phyloP scores from a whole-genome alignment of 768 basidiomycete genomes.

The Hortiboletus campestris region DNA sequence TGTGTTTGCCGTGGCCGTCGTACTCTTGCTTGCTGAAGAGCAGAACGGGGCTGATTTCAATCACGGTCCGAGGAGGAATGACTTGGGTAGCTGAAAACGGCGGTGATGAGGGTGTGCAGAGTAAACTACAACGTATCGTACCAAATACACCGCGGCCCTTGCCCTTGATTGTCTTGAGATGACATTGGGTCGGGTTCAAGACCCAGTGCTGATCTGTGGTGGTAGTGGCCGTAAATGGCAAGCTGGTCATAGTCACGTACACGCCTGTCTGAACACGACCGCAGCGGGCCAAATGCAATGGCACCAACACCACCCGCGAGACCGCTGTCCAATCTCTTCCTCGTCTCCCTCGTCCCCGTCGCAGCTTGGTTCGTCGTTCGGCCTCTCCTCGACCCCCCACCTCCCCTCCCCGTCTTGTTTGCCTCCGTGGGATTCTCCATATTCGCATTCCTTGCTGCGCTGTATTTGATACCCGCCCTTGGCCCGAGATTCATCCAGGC shows the following conservation, averaged over 20 bases:
- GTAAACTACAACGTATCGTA: slow-evolving; percentile 24
- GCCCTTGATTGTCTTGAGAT: slow-evolving; percentile 40
- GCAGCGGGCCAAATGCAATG: slow-evolving; percentile 17
- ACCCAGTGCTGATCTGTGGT: background rate
- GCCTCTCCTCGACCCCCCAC: slow-evolving; percentile 67
- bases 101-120: slow-evolving; percentile 26
- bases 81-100: slow-evolving; percentile 16
- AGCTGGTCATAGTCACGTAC: slow-evolving; percentile 6
- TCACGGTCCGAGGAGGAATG: slow-evolving; percentile 53
- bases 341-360: slow-evolving; percentile 62
- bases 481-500: slow-evolving; percentile 79
- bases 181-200: slow-evolving; percentile 49
- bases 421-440: slow-evolving; percentile 81
- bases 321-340: slow-evolving; percentile 49
- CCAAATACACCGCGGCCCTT: slow-evolving; percentile 70
- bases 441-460: slow-evolving; percentile 72
- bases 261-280: background rate
- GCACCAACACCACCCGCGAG: slow-evolving; percentile 37
- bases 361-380: slow-evolving; percentile 72
- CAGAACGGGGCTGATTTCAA: slow-evolving; percentile 87
- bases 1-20: slow-evolving; percentile 56
- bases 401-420: slow-evolving; percentile 70
- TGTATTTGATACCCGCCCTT: slow-evolving; percentile 80
- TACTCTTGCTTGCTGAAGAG: slow-evolving; percentile 73
- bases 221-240: slow-evolving; percentile 15